These are phyloP conservation scores for Penicillium bovifimosum DNA, from an alignment of 495 filamentous ascomycete genomes.

Conservation along the genomic window DNA sequence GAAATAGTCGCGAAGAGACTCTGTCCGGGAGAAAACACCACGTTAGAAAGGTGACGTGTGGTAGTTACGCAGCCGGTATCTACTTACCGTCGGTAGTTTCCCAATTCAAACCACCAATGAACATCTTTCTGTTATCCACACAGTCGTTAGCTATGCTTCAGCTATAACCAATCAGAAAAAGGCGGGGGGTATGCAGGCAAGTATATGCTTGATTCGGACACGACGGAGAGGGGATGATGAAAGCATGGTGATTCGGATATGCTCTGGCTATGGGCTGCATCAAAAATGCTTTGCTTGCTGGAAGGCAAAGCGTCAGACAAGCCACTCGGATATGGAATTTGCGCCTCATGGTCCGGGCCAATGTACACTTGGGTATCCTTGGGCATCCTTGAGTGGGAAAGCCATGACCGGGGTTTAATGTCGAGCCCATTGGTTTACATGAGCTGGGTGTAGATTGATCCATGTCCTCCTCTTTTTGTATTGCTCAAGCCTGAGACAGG, in stretches of 20 bases:
- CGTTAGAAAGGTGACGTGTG: not conserved
- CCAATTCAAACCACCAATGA: constrained; percentile 98
- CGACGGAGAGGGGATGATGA: not conserved
- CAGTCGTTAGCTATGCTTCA: constrained; percentile 13
- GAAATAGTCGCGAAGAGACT: constrained; percentile 97
- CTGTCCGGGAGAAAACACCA: constrained; percentile 38
- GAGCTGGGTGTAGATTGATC: constrained; percentile 18
- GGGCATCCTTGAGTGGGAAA: constrained; percentile 2
- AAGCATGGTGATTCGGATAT: not conserved
- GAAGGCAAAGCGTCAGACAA: not conserved
- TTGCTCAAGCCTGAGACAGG: constrained; percentile 7
- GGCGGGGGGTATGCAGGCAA: not conserved
- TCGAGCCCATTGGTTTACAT: constrained; percentile 35
- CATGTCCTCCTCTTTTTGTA: not conserved
- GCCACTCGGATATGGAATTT: not conserved
- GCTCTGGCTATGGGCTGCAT: not conserved
- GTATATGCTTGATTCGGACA: not conserved
- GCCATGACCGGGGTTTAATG: constrained; percentile 6
- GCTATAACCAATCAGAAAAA: not conserved
- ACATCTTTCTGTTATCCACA: constrained; percentile 78
- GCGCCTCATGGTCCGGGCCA: not conserved
- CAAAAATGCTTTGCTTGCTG: not conserved
- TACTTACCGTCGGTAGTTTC: constrained; percentile 93
- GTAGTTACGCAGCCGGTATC: not conserved
- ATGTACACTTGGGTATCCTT: not conserved